Evolutionary conservation across 2,329 filamentous ascomycete genomes (phyloP).

Genomic region (Stachybotrys elegans): DNA sequence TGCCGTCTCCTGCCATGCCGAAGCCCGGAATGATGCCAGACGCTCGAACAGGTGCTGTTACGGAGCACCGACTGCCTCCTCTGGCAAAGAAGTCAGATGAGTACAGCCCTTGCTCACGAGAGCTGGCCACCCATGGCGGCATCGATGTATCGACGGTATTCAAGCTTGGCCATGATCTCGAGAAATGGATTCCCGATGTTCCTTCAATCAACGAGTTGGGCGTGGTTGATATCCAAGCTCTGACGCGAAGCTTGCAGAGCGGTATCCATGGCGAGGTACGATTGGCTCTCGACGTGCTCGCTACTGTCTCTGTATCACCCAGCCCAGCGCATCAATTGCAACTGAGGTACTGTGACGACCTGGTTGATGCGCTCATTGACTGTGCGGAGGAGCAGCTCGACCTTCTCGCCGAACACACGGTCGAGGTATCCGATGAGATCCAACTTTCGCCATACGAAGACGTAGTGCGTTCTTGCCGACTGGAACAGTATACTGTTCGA

Average conservation of each 20-base stretch:
- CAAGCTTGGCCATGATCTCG: slow-evolving; percentile 61
- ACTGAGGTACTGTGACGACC: slow-evolving; percentile 74
- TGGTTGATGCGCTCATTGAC: slow-evolving; percentile 83
- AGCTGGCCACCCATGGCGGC: slow-evolving; percentile 62
- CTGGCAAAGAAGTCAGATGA: slow-evolving; percentile 43
- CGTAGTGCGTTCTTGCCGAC: slow-evolving; percentile 69
- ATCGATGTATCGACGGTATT: slow-evolving; percentile 62
- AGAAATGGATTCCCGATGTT: slow-evolving; percentile 66
- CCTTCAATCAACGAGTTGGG: slow-evolving; percentile 75
- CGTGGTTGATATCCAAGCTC: slow-evolving; percentile 81
- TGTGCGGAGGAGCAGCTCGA: slow-evolving; percentile 88
- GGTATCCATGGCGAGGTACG: slow-evolving; percentile 88
- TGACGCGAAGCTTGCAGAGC: slow-evolving; percentile 85
- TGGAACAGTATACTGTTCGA: slow-evolving; percentile 67
- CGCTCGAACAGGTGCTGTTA: slow-evolving; percentile 24
- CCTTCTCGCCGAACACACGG: slow-evolving; percentile 74
- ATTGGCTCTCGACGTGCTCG: slow-evolving; percentile 79
- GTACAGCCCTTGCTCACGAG: slow-evolving; percentile 50
- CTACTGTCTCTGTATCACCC: slow-evolving; percentile 58
- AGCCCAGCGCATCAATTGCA: slow-evolving; percentile 60
- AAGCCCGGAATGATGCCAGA: slow-evolving; percentile 37
- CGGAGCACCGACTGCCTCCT: slow-evolving; percentile 29
- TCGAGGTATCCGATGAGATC: slow-evolving; percentile 82
- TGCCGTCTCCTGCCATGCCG: slow-evolving; percentile 38
- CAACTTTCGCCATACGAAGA: slow-evolving; percentile 84